Conservation (phyloP, 306 rosid genomes). For the Biancaea sappan region DNA sequence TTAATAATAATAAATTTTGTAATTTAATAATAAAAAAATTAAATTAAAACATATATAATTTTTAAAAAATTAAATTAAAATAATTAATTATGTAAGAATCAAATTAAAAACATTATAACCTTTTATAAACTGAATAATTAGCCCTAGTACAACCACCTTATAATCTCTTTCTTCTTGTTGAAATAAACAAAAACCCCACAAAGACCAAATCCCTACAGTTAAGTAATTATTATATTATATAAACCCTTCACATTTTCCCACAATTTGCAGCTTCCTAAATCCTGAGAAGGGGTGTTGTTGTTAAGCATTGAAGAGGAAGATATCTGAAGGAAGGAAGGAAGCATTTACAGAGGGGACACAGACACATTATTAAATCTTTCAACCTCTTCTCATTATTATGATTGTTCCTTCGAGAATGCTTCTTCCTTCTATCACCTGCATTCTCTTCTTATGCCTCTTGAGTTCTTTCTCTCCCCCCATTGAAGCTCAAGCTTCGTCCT, state of each 20-base stretch:
- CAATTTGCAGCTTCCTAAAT: constrained; percentile 29
- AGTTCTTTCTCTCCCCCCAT: constrained; percentile 45
- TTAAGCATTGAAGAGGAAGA: constrained; percentile 44
- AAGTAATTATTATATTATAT: constrained; percentile 49
- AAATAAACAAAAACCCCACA: constrained; percentile 13
- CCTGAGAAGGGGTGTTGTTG: not conserved
- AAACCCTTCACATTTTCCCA: constrained; percentile 47
- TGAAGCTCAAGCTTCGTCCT: constrained; percentile 51
- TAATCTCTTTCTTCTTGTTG: constrained; percentile 10
- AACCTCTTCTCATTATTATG: constrained; percentile 30
- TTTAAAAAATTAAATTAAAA: no score
- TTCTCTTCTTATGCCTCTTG: constrained; percentile 69
- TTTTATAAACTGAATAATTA: no score
- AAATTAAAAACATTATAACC: no score
- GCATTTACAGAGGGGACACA: constrained; percentile 24
- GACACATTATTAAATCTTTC: not conserved
- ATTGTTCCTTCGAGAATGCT: constrained; percentile 53
- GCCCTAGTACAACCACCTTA: no score
- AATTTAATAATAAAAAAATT: no score
- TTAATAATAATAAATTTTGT: no score
- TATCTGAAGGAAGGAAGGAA: constrained; percentile 36
- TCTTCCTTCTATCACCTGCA: constrained; percentile 51
- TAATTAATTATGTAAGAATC: no score
- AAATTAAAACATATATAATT: no score
- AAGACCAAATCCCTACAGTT: constrained; percentile 36